These are phyloP conservation scores for Ophiosphaerella narmari DNA, from an alignment of 2,329 filamentous ascomycete genomes.

Conservation along the genomic window DNA sequence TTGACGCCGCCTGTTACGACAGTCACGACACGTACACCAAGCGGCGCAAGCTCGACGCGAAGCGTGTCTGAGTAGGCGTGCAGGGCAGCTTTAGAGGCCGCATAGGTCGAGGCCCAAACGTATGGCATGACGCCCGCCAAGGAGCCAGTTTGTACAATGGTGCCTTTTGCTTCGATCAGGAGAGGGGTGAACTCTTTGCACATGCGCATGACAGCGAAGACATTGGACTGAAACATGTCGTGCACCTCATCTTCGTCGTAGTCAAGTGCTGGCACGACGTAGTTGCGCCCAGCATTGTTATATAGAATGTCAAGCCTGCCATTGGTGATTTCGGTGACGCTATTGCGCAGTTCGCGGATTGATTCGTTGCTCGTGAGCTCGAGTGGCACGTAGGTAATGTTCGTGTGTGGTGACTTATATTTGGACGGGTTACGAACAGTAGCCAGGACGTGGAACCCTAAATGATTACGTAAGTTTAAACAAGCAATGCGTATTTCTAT, in stretches of 20 bases:
- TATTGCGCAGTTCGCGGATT: slow-evolving; percentile 53
- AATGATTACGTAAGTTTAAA: neutral
- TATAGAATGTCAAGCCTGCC: slow-evolving; percentile 61
- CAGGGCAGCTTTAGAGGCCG: slow-evolving; percentile 63
- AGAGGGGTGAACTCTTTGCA: slow-evolving; percentile 62
- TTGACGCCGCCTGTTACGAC: slow-evolving; percentile 65
- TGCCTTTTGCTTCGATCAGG: slow-evolving; percentile 52
- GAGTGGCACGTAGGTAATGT: slow-evolving; percentile 60
- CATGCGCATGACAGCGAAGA: slow-evolving; percentile 63
- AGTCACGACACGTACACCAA: slow-evolving; percentile 54
- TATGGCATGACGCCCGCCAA: slow-evolving; percentile 49
- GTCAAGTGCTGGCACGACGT: slow-evolving; percentile 63
- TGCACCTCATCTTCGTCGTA: slow-evolving; percentile 47
- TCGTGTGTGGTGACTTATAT: slow-evolving; percentile 54
- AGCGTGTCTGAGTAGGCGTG: slow-evolving; percentile 63
- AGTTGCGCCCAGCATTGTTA: slow-evolving; percentile 63
- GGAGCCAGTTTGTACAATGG: slow-evolving; percentile 53
- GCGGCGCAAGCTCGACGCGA: slow-evolving; percentile 60
- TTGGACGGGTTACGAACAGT: slow-evolving; percentile 59
- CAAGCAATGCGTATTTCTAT: neutral
- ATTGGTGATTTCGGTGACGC: slow-evolving; percentile 53
- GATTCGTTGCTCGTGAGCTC: slow-evolving; percentile 58
- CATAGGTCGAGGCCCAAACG: slow-evolving; percentile 53
- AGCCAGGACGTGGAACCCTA: slow-evolving; percentile 61
- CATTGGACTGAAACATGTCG: slow-evolving; percentile 50